Evolutionary conservation across 2,329 filamentous ascomycete species (phyloP).

Genomic region (Helotiales sp.): DNA sequence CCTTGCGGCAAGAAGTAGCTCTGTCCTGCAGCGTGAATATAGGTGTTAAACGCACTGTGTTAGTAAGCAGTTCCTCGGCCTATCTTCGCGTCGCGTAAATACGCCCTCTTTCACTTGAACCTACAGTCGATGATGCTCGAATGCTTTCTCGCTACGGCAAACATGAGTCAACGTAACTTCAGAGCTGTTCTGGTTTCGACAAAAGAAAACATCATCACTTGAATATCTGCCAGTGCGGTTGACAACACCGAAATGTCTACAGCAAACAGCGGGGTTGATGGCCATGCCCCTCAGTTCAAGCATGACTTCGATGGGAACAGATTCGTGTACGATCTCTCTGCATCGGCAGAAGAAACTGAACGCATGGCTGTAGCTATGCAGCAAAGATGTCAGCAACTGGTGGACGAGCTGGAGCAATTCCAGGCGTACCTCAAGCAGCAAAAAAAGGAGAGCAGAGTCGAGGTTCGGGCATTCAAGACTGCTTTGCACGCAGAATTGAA

Average conservation of each 20-base stretch:
- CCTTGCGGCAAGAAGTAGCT: too few relatives aligned
- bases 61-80: too few relatives aligned
- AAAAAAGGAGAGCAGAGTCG: conserved; percentile 47
- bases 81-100: too few relatives aligned
- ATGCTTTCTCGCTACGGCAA: too few relatives aligned
- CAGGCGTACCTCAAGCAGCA: conserved; percentile 41
- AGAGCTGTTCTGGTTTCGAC: background rate
- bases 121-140: too few relatives aligned
- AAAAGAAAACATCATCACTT: background rate
- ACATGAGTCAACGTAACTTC: too few relatives aligned
- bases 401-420: conserved; percentile 46
- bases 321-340: background rate
- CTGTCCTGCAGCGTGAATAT: too few relatives aligned
- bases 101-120: too few relatives aligned
- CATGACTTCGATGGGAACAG: conserved; percentile 5
- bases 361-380: conserved; percentile 30
- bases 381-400: conserved; percentile 35
- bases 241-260: background rate
- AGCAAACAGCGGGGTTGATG: conserved; percentile 7
- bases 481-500: conserved; percentile 48
- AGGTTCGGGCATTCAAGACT: conserved; percentile 49
- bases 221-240: background rate
- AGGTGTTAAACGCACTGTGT: too few relatives aligned
- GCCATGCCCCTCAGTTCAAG: background rate
- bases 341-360: conserved; percentile 10